These are phyloP conservation scores for Apiotrichum laibachii DNA, from an alignment of 1,284 basidiomycete species.

Conservation along the genomic window DNA sequence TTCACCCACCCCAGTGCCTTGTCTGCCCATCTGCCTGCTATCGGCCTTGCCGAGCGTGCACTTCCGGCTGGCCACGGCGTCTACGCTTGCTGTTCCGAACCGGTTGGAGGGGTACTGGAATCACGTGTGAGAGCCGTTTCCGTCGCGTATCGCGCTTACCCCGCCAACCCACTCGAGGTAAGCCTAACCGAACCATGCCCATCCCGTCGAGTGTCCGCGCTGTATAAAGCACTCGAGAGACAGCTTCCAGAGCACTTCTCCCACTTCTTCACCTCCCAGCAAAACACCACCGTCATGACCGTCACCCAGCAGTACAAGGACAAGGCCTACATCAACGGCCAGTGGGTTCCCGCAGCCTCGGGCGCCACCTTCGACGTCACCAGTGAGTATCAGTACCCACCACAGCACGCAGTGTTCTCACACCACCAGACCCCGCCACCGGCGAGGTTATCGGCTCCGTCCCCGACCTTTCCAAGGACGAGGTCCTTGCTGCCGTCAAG, in stretches of 20 bases:
- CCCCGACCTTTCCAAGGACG: constrained; percentile 77
- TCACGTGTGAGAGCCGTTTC: too few relatives aligned
- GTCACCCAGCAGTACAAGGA: constrained; percentile 12
- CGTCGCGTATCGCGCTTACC: too few relatives aligned
- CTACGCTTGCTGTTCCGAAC: too few relatives aligned
- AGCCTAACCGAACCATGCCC: too few relatives aligned
- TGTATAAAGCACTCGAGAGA: background rate
- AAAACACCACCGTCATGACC: constrained; percentile 14
- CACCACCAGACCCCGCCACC: constrained; percentile 70
- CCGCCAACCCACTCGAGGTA: too few relatives aligned
- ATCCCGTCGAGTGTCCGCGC: background rate
- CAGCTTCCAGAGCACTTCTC: background rate
- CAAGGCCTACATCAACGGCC: constrained; percentile 70
- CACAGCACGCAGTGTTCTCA: background rate
- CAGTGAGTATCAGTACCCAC: constrained; percentile 56
- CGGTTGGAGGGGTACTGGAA: too few relatives aligned
- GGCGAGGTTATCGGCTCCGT: constrained; percentile 69
- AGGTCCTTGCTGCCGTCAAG: constrained; percentile 73
- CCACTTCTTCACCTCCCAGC: background rate
- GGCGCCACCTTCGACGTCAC: constrained; percentile 66
- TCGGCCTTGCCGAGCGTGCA: too few relatives aligned
- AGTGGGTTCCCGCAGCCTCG: constrained; percentile 72
- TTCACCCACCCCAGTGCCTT: too few relatives aligned
- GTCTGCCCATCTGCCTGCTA: too few relatives aligned
- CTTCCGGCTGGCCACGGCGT: too few relatives aligned